Evolutionary conservation across 2,329 filamentous ascomycete species (phyloP).

Genomic region (Fusarium stilboides): DNA sequence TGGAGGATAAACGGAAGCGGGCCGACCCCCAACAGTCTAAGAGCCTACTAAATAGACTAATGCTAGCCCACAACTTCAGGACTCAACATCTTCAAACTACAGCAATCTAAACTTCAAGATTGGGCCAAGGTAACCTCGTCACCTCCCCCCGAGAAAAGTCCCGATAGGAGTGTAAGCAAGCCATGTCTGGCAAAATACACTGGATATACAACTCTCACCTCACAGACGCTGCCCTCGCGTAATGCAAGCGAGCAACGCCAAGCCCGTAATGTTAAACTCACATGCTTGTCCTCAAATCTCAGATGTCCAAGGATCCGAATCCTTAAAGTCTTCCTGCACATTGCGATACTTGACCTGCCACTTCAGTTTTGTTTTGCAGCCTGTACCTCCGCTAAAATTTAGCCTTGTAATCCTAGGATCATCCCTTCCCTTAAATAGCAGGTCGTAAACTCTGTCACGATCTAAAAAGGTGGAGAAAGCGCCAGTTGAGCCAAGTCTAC

Average conservation of each 20-base stretch:
- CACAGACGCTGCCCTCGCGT: neutral
- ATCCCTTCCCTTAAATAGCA: neutral
- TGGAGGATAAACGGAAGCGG: neutral
- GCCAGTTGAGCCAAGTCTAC: neutral
- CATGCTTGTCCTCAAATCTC: neutral
- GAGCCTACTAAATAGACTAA: neutral
- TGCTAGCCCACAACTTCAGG: neutral
- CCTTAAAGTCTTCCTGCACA: neutral
- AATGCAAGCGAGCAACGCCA: neutral
- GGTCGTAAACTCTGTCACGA: neutral
- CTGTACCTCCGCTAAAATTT: neutral
- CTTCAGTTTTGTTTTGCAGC: neutral
- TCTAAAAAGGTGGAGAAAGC: neutral
- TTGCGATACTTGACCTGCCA: no score
- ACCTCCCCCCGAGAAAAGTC: neutral
- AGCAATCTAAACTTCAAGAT: neutral
- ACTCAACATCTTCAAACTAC: neutral
- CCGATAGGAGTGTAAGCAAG: neutral
- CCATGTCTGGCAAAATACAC: neutral
- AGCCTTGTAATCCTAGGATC: neutral
- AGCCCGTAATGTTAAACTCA: neutral
- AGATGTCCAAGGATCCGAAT: neutral
- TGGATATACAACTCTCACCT: neutral
- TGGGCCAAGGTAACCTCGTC: neutral
- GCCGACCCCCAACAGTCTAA: neutral